phyloP scores from a whole-genome alignment of 1,284 basidiomycete species.

The Vanrija humicola region DNA sequence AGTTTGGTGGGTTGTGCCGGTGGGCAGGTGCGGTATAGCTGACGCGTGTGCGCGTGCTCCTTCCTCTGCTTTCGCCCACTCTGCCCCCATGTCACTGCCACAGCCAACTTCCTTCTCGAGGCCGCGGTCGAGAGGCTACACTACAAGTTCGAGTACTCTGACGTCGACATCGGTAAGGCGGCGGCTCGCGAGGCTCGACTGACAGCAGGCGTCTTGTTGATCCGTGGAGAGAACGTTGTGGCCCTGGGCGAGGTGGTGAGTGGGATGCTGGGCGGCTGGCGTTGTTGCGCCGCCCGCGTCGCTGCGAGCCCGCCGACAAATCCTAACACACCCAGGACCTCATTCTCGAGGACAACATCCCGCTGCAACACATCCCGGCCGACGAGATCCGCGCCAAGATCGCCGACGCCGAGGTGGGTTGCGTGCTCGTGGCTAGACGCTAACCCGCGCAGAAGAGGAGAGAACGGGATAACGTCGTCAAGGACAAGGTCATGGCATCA shows the following conservation, averaged over 20 bases:
- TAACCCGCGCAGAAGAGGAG: slow-evolving; percentile 33
- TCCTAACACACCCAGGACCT: slow-evolving; percentile 62
- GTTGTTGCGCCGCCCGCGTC: background rate
- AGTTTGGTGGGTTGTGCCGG: slow-evolving; percentile 72
- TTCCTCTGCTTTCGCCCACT: too few relatives aligned
- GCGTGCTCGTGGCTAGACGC: background rate
- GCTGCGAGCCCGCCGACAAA: too few relatives aligned
- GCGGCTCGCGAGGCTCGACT: background rate
- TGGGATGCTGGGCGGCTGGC: slow-evolving; percentile 25
- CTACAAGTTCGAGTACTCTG: slow-evolving; percentile 40
- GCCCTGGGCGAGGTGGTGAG: slow-evolving; percentile 92
- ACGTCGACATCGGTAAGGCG: slow-evolving; percentile 38
- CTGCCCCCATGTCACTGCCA: background rate
- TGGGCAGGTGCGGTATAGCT: background rate
- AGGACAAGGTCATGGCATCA: slow-evolving; percentile 39
- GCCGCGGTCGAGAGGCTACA: slow-evolving; percentile 61
- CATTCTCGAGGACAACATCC: slow-evolving; percentile 84
- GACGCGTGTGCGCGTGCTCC: background rate
- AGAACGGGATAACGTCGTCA: slow-evolving; percentile 39
- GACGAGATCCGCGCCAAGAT: slow-evolving; percentile 65
- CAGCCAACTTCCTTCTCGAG: slow-evolving; percentile 90
- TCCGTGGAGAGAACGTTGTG: slow-evolving; percentile 98
- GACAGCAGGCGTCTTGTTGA: slow-evolving; percentile 71
- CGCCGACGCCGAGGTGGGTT: slow-evolving; percentile 57
- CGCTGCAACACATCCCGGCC: slow-evolving; percentile 70